phyloP scores from a whole-genome alignment of 257 asterid species.

The Nicotiana knightiana region DNA sequence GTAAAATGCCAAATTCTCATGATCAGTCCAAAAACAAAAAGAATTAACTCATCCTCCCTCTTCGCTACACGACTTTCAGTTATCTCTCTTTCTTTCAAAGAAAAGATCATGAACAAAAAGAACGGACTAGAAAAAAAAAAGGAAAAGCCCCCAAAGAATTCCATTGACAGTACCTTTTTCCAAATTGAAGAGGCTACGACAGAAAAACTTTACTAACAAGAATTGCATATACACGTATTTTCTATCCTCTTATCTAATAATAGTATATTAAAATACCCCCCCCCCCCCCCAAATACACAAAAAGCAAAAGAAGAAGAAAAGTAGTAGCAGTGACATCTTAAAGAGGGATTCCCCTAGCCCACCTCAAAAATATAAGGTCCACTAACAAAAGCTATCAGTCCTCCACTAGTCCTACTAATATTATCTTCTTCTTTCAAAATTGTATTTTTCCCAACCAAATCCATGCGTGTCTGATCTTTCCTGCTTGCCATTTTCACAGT shows the following conservation, averaged over 20 bases:
- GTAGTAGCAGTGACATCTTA: constrained; percentile 1
- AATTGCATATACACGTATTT: constrained; percentile 4
- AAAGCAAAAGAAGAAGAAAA: background rate
- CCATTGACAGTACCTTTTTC: background rate
- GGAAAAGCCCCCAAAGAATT: background rate
- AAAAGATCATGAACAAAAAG: background rate
- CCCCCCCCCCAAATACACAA: background rate
- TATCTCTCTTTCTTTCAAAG: too few relatives aligned
- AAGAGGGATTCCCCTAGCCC: constrained; percentile 21
- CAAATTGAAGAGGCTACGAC: background rate
- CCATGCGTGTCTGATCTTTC: constrained; percentile 15
- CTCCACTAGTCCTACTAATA: constrained; percentile 7
- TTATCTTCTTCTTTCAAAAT: constrained; percentile 17
- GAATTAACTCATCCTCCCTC: too few relatives aligned
- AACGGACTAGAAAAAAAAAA: background rate
- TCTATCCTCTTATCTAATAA: background rate
- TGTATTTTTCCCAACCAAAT: background rate
- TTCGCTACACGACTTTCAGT: too few relatives aligned
- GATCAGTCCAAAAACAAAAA: too few relatives aligned
- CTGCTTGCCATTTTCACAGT: constrained; percentile 8
- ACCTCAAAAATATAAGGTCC: constrained; percentile 4
- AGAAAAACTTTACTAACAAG: background rate
- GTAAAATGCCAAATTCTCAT: too few relatives aligned
- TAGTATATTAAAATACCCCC: background rate
- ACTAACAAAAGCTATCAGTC: constrained; percentile 6